phyloP scores from a whole-genome alignment of 148 eudicot genomes.

The Rheum nobile region DNA sequence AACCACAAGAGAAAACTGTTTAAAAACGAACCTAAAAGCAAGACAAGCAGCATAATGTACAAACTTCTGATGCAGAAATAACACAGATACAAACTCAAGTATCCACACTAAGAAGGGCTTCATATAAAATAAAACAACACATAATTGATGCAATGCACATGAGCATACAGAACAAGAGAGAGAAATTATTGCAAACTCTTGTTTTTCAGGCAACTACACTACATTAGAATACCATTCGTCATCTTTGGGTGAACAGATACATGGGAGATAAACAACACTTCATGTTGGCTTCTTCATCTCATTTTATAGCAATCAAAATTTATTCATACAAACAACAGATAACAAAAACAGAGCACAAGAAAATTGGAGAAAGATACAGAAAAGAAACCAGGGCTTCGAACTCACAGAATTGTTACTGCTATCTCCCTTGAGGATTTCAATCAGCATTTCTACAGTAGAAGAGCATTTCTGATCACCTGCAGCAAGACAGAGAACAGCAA shows the following conservation, averaged over 20 bases:
- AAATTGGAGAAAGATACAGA: conserved; percentile 29
- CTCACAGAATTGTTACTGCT: conserved; percentile 64
- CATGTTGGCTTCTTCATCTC: neutral
- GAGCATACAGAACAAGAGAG: neutral
- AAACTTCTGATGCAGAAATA: neutral
- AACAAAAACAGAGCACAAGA: neutral
- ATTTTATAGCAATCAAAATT: neutral
- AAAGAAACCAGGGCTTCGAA: conserved; percentile 34
- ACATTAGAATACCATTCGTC: neutral
- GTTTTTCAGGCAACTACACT: neutral
- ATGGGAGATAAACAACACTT: neutral
- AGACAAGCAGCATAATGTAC: neutral
- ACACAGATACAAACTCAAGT: neutral
- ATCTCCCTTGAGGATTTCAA: conserved; percentile 65
- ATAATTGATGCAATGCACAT: neutral
- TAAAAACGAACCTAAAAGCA: neutral
- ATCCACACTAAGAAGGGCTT: neutral
- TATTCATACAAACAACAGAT: neutral
- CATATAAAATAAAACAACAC: neutral
- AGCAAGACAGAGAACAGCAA: conserved; percentile 98
- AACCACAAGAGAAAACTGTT: neutral
- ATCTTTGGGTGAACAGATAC: neutral
- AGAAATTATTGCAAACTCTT: neutral
- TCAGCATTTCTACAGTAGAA: conserved; percentile 42
- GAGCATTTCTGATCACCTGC: conserved; percentile 54